Evolutionary conservation across 23 red algal species (phyloP).

Genomic region (Chondrus crispus): DNA sequence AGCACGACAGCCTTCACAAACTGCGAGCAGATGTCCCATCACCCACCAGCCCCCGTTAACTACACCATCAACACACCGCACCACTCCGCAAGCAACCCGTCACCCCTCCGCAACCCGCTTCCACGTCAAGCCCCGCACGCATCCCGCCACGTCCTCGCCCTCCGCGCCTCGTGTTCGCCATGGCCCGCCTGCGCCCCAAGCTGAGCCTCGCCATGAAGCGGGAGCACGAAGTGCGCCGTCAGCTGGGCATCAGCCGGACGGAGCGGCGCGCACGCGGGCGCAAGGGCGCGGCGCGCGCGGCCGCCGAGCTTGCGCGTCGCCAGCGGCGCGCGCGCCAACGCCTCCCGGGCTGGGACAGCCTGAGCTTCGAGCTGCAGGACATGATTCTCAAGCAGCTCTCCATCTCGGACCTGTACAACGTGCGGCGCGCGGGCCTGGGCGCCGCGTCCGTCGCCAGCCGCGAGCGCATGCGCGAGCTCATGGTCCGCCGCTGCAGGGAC

Average conservation of each 20-base stretch:
- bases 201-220: background rate
- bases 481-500: background rate
- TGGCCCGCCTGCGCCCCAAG: background rate
- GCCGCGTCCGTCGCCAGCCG: background rate
- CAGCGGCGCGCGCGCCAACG: background rate
- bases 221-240: background rate
- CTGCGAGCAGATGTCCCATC: too few species aligned
- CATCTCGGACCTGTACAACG: background rate
- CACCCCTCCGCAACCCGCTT: background rate
- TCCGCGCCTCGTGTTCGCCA: background rate
- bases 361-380: background rate
- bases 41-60: too few species aligned
- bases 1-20: too few species aligned
- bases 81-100: too few species aligned
- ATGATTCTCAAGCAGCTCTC: background rate
- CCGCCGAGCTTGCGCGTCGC: background rate
- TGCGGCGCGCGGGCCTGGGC: background rate
- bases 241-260: background rate
- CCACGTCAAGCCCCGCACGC: background rate
- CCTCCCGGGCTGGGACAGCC: background rate
- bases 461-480: background rate
- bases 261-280: background rate
- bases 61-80: too few species aligned
- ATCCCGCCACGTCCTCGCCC: background rate
- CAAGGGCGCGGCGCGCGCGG: background rate